Base-by-base conservation (phyloP, 2,329 filamentous ascomycete species). In the Cytospora leucostoma region DNA sequence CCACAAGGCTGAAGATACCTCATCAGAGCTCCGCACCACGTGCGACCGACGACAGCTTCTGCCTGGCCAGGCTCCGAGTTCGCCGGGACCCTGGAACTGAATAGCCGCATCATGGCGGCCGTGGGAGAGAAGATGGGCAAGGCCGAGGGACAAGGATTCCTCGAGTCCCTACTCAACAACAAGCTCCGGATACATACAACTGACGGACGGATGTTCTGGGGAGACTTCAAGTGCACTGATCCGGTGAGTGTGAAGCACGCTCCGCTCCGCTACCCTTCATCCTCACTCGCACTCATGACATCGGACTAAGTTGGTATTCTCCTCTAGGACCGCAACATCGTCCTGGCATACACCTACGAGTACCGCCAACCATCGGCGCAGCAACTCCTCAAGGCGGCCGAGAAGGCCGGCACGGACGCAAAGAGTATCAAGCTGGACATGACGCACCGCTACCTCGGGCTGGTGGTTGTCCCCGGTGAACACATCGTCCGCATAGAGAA, bases 151-250 rank as follows among this genome's bases (percentile, higher is more conserved):
- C 77, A 79, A 62, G 71, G 75, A 51, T 91, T 84, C 71, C 80
- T 92, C 34, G 74, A 77, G 38, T 85, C 88, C 32, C 84, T 96
- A 57, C 80, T 96, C 59, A 91, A 91, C 74, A 91, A 91, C 74
- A 91, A 86, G 47, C 78, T 98, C 38, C 88, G 93, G 63, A 79
- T 98, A 61, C 85, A 90, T 70, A 91, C 90, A 15, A 91, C 87
- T 5, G 94, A 98, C 74, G 87, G 86, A 17, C 91, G 95, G 65
- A 88, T 97, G 74, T 99, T 98, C 75, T 86, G 93, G 61, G 95
- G 95, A 21, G 84, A 88, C 67, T 91, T 99, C 78, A 97, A 96
- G 77, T 99, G 95, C 79, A 97, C 93, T 35, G 95, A 99, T 79
- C 87, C 90, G 65, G 93, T 96, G 78, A 57, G 84, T 81, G 13